Percentiles rank a stretch among this genome's conserved stretches.
These are phyloP conservation scores for Pseudonitzschia delicatissima DNA, from an alignment of 108 stramenopile genomes.

Conservation along the genomic window DNA sequence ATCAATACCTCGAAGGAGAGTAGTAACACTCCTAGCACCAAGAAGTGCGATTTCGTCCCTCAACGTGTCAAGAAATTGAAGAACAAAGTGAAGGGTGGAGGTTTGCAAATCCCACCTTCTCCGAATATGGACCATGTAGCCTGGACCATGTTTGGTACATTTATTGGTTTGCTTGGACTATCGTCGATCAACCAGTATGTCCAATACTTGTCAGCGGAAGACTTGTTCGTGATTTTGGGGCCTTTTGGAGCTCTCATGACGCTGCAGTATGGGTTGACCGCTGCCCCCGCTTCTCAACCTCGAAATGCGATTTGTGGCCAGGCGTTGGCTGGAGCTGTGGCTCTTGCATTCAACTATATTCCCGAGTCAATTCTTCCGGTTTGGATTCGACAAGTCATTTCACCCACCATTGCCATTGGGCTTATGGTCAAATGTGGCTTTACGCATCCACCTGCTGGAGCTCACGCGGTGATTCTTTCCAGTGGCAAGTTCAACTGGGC, in stretches of 20 bases:
- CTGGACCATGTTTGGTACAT: slow-evolving; percentile 37
- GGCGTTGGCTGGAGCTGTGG: slow-evolving; percentile 24
- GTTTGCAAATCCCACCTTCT: slow-evolving; percentile 33
- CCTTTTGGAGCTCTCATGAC: slow-evolving; percentile 59
- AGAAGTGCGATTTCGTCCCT: neutral
- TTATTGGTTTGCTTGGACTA: slow-evolving; percentile 26
- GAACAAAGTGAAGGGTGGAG: slow-evolving; percentile 16
- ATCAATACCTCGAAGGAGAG: neutral
- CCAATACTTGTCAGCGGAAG: slow-evolving; percentile 16
- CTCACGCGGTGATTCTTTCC: slow-evolving; percentile 32
- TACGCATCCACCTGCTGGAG: slow-evolving; percentile 56
- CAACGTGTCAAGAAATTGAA: neutral
- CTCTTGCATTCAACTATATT: slow-evolving; percentile 24
- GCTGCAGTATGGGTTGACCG: slow-evolving; percentile 51
- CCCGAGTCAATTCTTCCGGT: slow-evolving; percentile 15
- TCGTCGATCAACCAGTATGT: slow-evolving; percentile 16
- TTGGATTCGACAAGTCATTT: slow-evolving; percentile 34
- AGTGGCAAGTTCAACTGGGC: slow-evolving; percentile 20
- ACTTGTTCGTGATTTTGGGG: slow-evolving; percentile 2
- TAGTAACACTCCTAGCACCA: neutral
- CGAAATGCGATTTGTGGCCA: slow-evolving; percentile 46
- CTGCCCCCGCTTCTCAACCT: slow-evolving; percentile 61
- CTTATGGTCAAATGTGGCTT: slow-evolving; percentile 46
- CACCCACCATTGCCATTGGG: slow-evolving; percentile 37
- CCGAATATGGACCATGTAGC: slow-evolving; percentile 24